phyloP scores from a whole-genome alignment of 352 stramenopile genomes.

The Phytophthora palmivora region DNA sequence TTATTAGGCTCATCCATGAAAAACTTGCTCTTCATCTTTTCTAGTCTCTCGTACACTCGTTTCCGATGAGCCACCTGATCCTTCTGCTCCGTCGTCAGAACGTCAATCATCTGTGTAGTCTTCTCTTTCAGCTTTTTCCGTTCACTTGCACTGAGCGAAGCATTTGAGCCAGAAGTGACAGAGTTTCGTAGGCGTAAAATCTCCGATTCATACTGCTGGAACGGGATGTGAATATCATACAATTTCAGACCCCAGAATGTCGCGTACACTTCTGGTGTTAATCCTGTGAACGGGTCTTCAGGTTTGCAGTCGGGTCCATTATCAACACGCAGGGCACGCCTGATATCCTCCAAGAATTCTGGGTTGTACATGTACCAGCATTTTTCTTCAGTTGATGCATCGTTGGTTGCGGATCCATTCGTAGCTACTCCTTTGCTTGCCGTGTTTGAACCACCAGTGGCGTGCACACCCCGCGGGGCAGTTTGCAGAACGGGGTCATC shows the following conservation, averaged over 20 bases:
- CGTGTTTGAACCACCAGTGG: slow-evolving; percentile 39
- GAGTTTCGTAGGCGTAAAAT: slow-evolving; percentile 78
- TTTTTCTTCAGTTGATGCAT: slow-evolving; percentile 21
- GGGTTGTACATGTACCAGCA: slow-evolving; percentile 79
- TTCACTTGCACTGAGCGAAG: slow-evolving; percentile 55
- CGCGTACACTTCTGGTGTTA: slow-evolving; percentile 81
- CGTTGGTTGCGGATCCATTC: slow-evolving; percentile 17
- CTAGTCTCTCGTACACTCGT: slow-evolving; percentile 80
- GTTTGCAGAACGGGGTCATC: slow-evolving; percentile 73
- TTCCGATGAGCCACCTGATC: slow-evolving; percentile 87
- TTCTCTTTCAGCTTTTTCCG: slow-evolving; percentile 87
- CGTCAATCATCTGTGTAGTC: slow-evolving; percentile 79
- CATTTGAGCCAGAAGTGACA: slow-evolving; percentile 41
- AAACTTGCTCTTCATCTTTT: slow-evolving; percentile 74
- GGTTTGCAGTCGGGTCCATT: slow-evolving; percentile 23
- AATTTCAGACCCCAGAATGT: slow-evolving; percentile 89
- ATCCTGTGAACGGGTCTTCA: slow-evolving; percentile 64
- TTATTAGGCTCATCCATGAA: slow-evolving; percentile 56
- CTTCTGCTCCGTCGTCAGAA: slow-evolving; percentile 86
- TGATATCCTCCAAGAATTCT: slow-evolving; percentile 67
- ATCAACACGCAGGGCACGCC: slow-evolving; percentile 38
- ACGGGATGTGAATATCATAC: slow-evolving; percentile 89
- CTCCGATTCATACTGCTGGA: slow-evolving; percentile 87
- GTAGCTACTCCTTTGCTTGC: slow-evolving; percentile 19
- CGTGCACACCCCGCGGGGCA: slow-evolving; percentile 70